phyloP scores from a whole-genome alignment of 2,329 filamentous ascomycete species.

The Microdochium nivale region DNA sequence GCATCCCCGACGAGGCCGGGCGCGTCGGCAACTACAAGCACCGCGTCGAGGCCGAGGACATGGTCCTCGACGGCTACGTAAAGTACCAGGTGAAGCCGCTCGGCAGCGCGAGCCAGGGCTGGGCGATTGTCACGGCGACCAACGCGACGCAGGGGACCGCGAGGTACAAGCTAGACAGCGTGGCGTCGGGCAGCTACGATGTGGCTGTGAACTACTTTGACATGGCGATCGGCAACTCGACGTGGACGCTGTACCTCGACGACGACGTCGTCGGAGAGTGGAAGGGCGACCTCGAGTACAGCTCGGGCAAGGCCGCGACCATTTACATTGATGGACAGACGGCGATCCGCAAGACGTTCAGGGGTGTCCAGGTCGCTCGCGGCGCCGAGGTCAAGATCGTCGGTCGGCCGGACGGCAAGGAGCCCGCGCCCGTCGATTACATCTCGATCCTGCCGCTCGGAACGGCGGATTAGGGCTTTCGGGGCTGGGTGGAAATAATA shows the following conservation, averaged over 20 bases:
- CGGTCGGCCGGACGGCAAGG: conserved; percentile 48
- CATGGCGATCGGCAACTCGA: conserved; percentile 45
- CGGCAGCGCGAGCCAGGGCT: conserved; percentile 48
- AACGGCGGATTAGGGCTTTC: conserved; percentile 43
- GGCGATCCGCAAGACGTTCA: conserved; percentile 50
- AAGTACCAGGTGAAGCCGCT: conserved; percentile 44
- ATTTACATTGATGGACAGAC: conserved; percentile 56
- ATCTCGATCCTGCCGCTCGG: conserved; percentile 51
- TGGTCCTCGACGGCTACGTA: conserved; percentile 52
- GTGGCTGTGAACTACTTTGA: conserved; percentile 62
- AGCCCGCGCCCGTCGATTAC: conserved; percentile 61
- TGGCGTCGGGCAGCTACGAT: conserved; percentile 45
- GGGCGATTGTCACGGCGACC: conserved; percentile 44
- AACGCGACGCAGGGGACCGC: conserved; percentile 44
- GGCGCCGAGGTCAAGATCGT: conserved; percentile 26
- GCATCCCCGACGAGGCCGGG: conserved; percentile 45
- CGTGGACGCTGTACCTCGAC: conserved; percentile 46
- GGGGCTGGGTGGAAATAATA: no score
- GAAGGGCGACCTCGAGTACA: conserved; percentile 51
- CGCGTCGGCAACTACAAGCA: conserved; percentile 54
- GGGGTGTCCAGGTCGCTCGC: conserved; percentile 11
- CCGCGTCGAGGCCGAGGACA: conserved; percentile 61
- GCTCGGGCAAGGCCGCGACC: conserved; percentile 48
- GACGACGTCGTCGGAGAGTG: conserved; percentile 44
- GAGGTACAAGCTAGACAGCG: conserved; percentile 33